A percentile compares a stretch with the other conserved stretches of the same genome.
Evolutionary conservation across 1,139 yeast genomes (phyloP).

Genomic region (Yamadazyma blattariae): DNA sequence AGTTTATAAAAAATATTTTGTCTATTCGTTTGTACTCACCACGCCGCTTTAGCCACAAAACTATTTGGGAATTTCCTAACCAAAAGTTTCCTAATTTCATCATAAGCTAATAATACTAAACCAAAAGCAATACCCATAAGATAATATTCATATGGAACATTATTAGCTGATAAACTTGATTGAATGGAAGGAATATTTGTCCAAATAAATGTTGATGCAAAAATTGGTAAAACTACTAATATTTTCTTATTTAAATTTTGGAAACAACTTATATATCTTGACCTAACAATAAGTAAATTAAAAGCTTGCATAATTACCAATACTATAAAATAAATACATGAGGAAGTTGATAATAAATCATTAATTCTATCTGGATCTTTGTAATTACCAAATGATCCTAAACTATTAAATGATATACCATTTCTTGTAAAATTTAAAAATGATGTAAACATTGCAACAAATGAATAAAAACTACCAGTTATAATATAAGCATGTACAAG

Average conservation of each 20-base stretch:
- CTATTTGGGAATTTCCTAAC: conserved; percentile 38
- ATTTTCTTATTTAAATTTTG: conserved; percentile 24
- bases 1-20: too few relatives aligned
- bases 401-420: conserved; percentile 34
- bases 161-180: conserved; percentile 32
- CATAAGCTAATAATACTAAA: conserved; percentile 31
- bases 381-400: conserved; percentile 40
- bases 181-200: conserved; percentile 47
- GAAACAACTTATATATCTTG: conserved; percentile 42
- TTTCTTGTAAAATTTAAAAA: conserved; percentile 39
- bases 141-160: conserved; percentile 47
- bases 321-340: conserved; percentile 48
- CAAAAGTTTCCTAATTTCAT: conserved; percentile 41
- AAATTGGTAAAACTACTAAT: conserved; percentile 34
- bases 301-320: conserved; percentile 51
- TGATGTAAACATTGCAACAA: conserved; percentile 42
- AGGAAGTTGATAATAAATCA: conserved; percentile 30
- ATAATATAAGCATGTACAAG: conserved; percentile 43
- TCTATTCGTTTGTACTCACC: too few relatives aligned
- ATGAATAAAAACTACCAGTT: conserved; percentile 41
- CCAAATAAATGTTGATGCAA: conserved; percentile 43
- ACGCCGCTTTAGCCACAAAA: conserved; percentile 37
- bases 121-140: conserved; percentile 50
- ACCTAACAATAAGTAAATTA: conserved; percentile 46
- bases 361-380: conserved; percentile 22